Evolutionary conservation across 768 basidiomycete species (phyloP).

Genomic region (Vishniacozyma victoriae): DNA sequence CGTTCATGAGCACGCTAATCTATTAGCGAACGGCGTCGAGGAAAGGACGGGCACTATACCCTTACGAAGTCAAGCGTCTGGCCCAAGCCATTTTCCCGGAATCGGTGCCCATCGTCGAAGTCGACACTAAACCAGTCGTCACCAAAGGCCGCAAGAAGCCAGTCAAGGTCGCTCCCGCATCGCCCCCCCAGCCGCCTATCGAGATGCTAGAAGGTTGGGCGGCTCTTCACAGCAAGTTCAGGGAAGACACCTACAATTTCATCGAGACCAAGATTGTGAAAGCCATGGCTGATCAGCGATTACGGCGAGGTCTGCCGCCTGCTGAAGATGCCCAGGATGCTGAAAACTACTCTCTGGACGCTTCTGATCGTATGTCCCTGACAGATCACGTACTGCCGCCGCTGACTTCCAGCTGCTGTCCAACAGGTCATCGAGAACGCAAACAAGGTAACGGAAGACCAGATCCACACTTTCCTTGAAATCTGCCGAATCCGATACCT

Average conservation of each 20-base stretch:
- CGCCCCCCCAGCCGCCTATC: conserved; percentile 1
- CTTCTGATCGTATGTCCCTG: conserved; percentile 58
- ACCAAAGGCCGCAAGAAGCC: conserved; percentile 7
- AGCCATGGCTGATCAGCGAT: conserved; percentile 62
- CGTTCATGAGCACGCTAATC: background rate
- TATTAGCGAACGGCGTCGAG: conserved; percentile 61
- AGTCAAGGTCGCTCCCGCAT: conserved; percentile 54
- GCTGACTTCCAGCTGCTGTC: conserved; percentile 47
- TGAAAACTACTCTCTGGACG: conserved; percentile 66
- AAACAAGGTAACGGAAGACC: conserved; percentile 76
- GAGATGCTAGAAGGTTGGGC: conserved; percentile 26
- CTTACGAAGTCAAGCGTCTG: conserved; percentile 75
- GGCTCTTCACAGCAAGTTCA: conserved; percentile 41
- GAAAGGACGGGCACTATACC: conserved; percentile 62
- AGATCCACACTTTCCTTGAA: conserved; percentile 73
- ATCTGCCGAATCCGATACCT: conserved; percentile 87
- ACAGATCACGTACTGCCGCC: background rate
- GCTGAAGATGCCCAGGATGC: conserved; percentile 60
- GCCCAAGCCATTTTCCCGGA: conserved; percentile 47
- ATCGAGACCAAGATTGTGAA: conserved; percentile 62
- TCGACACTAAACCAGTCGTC: conserved; percentile 48
- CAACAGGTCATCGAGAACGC: conserved; percentile 79
- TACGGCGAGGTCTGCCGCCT: conserved; percentile 72
- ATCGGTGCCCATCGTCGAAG: conserved; percentile 1
- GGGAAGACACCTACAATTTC: conserved; percentile 54